Evolutionary conservation across 805 yeast species (phyloP), one percentile per base, ranked within the genome.

Genomic region (Yamadazyma akitaensis): DNA sequence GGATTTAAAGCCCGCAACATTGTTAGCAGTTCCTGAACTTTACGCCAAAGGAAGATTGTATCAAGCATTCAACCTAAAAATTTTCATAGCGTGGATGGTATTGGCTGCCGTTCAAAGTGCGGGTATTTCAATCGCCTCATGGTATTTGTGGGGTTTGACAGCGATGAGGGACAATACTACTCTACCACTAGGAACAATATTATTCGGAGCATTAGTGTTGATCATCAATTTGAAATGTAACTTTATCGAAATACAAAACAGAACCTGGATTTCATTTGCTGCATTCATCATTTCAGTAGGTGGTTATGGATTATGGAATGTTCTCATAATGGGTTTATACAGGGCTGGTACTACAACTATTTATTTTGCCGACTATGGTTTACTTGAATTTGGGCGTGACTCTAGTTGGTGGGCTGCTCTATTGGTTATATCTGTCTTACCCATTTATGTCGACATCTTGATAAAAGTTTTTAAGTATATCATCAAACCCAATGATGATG

Each of bases 11-110:
- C 96, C 98, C 1, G 80, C 94, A 1, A 92, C 98, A 0, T 72
- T 94, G 44, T 63, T 92, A 43, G 94, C 98, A 0, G 86, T 90
- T 5, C 99, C 99, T 0, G 97, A 91, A 63, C 70, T 94, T 24
- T 94, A 94, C 61, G 56, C 81, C 1, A 81, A 76, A 41, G 97
- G 98, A 2, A 77, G 94, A 46, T 68, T 78, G 33, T 85, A 82
- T 54, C 78, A 82, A 59, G 84, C 83, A 2, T 92, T 94, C 67
- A 86, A 86, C 58, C 60, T 90, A 54, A 66, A 65, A 44, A 69
- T 88, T 4, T 90, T 91, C 53, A 46, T 88, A 0, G 72, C 76
- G 12, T 92, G 98, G 97, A 80, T 89, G 76, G 40, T 82, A 4
- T 62, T 85, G 40, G 96, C 94, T 0, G 79, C 92, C 2, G 60